A percentile compares a stretch with the other conserved stretches of the same genome.
These are phyloP conservation scores for Achlya hypogyna DNA, from an alignment of 352 stramenopile genomes.

Conservation along the genomic window DNA sequence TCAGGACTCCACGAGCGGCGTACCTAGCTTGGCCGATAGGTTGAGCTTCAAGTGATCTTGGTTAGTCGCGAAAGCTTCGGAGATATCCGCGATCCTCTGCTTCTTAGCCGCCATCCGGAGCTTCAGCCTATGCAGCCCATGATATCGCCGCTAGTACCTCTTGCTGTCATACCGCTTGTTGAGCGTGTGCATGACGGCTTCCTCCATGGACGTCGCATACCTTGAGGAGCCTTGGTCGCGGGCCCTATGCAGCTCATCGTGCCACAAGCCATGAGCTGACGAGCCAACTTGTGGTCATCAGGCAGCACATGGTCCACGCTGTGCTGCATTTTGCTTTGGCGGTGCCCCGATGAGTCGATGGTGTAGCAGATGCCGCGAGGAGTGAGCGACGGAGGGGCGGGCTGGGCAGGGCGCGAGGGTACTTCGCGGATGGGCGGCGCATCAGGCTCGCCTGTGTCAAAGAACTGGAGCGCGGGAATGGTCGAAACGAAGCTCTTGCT, in stretches of 20 bases:
- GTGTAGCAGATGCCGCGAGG: conserved; percentile 68
- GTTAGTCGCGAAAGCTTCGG: neutral
- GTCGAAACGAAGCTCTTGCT: conserved; percentile 61
- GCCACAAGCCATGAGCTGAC: too few species aligned
- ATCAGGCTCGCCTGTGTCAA: conserved; percentile 27
- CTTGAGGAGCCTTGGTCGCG: conserved; percentile 39
- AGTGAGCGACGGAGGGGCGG: conserved; percentile 6
- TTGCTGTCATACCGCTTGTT: conserved; percentile 1
- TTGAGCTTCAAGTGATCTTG: conserved; percentile 2
- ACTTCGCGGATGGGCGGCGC: conserved; percentile 10
- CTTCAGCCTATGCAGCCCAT: neutral
- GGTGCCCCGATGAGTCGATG: conserved; percentile 44
- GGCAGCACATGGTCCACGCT: conserved; percentile 1
- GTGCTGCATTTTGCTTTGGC: conserved; percentile 63
- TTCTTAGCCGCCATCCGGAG: conserved; percentile 16
- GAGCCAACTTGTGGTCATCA: too few species aligned
- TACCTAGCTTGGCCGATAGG: neutral
- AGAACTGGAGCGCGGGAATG: conserved; percentile 70
- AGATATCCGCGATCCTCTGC: conserved; percentile 7
- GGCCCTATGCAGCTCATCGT: conserved; percentile 47
- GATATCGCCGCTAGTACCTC: neutral
- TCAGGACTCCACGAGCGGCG: neutral
- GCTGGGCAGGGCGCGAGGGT: neutral
- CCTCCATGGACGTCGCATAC: conserved; percentile 40
- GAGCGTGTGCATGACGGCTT: conserved; percentile 5